Percentiles rank a stretch among this genome's conserved stretches.
Evolutionary conservation across 306 rosid species (phyloP).

Genomic region (Pyrus bretschneideri): DNA sequence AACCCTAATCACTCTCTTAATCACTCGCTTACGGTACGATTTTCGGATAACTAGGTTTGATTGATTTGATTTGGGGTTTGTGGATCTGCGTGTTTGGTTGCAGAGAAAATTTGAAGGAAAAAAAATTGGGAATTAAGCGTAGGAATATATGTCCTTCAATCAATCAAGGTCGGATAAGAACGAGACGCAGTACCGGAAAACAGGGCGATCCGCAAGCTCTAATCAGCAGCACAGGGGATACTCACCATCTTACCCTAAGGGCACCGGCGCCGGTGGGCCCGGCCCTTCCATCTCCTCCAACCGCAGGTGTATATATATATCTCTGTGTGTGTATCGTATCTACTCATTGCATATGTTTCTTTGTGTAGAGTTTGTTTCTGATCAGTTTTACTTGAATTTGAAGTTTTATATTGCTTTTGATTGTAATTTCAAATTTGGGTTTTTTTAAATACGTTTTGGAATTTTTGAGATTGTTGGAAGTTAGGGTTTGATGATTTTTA

Average conservation of each 20-base stretch:
- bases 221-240: conserved; percentile 66
- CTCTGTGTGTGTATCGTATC: background rate
- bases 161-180: conserved; percentile 87
- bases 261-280: conserved; percentile 62
- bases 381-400: background rate
- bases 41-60: background rate
- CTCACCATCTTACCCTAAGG: conserved; percentile 46
- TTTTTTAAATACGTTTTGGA: background rate
- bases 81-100: conserved; percentile 41
- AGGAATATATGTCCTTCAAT: conserved; percentile 95
- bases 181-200: conserved; percentile 53
- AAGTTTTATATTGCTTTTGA: conserved; percentile 5
- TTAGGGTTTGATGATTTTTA: conserved; percentile 3
- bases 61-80: background rate
- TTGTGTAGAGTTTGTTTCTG: background rate
- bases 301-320: conserved; percentile 41
- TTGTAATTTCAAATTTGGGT: background rate
- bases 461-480: background rate
- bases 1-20: background rate
- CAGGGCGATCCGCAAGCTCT: conserved; percentile 68
- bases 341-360: background rate
- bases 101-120: conserved; percentile 22
- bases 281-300: conserved; percentile 44
- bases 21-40: background rate
- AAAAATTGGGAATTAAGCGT: conserved; percentile 34